Percentiles rank a stretch among this genome's conserved stretches.
These are phyloP conservation scores for Phlegmacium glaucopus DNA, from an alignment of 768 basidiomycete genomes.

Conservation along the genomic window DNA sequence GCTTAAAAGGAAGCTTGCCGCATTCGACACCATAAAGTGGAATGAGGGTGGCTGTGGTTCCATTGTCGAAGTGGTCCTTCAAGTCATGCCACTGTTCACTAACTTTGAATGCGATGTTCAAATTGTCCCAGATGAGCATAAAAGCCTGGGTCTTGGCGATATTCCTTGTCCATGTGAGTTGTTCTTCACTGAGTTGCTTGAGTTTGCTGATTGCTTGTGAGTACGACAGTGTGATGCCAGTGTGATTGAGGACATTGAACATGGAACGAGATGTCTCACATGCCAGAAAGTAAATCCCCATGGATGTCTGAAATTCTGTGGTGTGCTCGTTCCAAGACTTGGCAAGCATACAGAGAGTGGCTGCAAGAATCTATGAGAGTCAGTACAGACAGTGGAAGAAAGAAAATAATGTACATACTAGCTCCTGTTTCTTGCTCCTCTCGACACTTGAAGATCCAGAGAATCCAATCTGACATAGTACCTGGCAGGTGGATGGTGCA, in stretches of 20 bases:
- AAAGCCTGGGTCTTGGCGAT: conserved; percentile 7
- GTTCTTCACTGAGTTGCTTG: conserved; percentile 16
- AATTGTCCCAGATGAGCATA: conserved; percentile 27
- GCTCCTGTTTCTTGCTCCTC: background rate
- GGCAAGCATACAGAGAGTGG: background rate
- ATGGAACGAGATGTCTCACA: conserved; percentile 16
- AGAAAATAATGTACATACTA: background rate
- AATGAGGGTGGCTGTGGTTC: conserved; percentile 25
- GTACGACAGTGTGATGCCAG: conserved; percentile 22
- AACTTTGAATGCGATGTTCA: conserved; percentile 25
- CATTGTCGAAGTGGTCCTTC: conserved; percentile 27
- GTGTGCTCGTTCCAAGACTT: background rate
- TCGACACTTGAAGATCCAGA: background rate
- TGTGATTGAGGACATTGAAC: conserved; percentile 24
- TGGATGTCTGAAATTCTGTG: background rate
- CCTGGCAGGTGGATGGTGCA: background rate
- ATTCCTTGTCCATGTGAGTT: background rate
- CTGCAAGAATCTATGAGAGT: background rate
- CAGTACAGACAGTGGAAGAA: background rate
- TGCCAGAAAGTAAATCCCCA: conserved; percentile 20
- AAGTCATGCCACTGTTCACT: conserved; percentile 18
- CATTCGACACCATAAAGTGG: conserved; percentile 13
- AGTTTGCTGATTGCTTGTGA: conserved; percentile 16
- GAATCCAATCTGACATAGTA: background rate
- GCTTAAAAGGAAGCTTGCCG: conserved; percentile 8